phyloP scores from a whole-genome alignment of 495 filamentous ascomycete species.

The Copromyces sp. region DNA sequence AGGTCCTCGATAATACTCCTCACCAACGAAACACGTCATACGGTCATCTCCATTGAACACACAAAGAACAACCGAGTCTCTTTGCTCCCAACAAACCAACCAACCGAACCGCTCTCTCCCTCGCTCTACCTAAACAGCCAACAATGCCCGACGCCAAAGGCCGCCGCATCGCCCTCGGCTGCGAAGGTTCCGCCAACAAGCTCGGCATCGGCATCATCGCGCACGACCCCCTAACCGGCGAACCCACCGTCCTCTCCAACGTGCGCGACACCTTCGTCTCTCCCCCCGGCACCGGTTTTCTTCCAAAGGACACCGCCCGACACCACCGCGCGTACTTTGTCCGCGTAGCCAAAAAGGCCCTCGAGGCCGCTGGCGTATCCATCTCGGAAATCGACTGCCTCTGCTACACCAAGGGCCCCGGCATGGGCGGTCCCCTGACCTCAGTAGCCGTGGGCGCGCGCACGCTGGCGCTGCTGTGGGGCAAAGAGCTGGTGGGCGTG shows the following conservation, averaged over 20 bases:
- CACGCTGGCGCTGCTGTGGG: slow-evolving; percentile 75
- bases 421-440: slow-evolving; percentile 94
- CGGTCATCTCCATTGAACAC: neutral
- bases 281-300: slow-evolving; percentile 86
- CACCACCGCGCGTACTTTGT: slow-evolving; percentile 87
- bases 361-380: slow-evolving; percentile 53
- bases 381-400: slow-evolving; percentile 72
- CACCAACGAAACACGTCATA: neutral
- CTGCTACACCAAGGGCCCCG: slow-evolving; percentile 90
- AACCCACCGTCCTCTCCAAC: slow-evolving; percentile 77
- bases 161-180: slow-evolving; percentile 67
- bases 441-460: slow-evolving; percentile 78
- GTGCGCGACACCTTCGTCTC: slow-evolving; percentile 88
- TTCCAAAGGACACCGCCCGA: slow-evolving; percentile 88
- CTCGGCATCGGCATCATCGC: slow-evolving; percentile 87
- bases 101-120: neutral
- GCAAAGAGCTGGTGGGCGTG: slow-evolving; percentile 77
- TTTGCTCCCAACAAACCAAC: neutral
- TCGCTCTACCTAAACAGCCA: neutral
- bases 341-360: slow-evolving; percentile 62
- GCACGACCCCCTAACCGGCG: slow-evolving; percentile 52
- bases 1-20: neutral
- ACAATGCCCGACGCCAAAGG: slow-evolving; percentile 9
- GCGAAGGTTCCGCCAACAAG: slow-evolving; percentile 97
- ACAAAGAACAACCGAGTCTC: neutral